These are phyloP conservation scores for Diaporthe humulicola DNA, from an alignment of 2,329 filamentous ascomycete species.

Conservation along the genomic window DNA sequence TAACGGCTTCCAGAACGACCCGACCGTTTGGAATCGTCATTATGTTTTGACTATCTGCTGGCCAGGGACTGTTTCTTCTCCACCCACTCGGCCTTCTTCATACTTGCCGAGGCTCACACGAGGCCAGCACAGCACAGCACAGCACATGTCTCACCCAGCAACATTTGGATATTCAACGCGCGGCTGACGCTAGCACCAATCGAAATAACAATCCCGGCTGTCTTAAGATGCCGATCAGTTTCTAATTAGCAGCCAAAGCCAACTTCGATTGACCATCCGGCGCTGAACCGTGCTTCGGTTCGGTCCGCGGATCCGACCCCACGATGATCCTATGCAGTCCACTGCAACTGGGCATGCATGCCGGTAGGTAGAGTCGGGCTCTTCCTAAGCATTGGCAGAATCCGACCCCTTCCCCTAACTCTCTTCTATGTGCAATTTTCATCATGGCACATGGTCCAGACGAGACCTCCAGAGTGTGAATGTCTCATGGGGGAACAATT, in stretches of 20 bases:
- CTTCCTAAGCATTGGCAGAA: neutral
- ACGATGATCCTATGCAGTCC: neutral
- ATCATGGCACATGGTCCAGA: neutral
- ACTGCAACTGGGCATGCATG: neutral
- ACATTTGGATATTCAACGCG: neutral
- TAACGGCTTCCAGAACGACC: conserved; percentile 11
- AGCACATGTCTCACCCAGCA: neutral
- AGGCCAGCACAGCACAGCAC: neutral
- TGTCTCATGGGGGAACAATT: neutral
- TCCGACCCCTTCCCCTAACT: neutral
- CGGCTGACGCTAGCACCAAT: neutral
- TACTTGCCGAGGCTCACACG: conserved; percentile 2
- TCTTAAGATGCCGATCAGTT: neutral
- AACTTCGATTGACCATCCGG: neutral
- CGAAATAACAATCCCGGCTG: neutral
- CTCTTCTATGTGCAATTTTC: neutral
- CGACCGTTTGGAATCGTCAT: neutral
- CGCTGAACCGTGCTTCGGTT: neutral
- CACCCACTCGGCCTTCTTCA: neutral
- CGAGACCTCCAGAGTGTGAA: neutral
- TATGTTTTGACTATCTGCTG: conserved; percentile 6
- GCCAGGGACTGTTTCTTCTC: neutral
- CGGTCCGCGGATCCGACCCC: neutral
- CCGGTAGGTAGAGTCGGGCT: neutral
- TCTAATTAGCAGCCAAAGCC: neutral